Conservation (phyloP, 129 eudicot species). For the Lactuca sativa region DNA sequence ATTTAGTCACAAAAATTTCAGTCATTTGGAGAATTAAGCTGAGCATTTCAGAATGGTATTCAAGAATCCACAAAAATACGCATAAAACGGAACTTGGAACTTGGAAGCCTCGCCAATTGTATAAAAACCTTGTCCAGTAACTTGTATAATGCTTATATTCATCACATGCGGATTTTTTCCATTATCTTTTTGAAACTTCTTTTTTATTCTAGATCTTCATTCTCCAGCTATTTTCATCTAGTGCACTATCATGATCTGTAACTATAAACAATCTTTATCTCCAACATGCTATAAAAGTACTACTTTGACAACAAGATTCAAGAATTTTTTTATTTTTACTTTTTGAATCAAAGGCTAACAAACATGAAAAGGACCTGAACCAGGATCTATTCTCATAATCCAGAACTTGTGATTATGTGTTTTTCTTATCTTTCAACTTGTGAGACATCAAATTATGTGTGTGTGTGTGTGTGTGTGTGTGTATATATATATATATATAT, state of each 20-base stretch:
- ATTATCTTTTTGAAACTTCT: constrained; percentile 10
- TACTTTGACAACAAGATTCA: constrained; percentile 14
- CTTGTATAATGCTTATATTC: constrained; percentile 31
- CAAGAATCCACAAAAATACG: constrained; percentile 27
- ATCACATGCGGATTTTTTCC: constrained; percentile 11
- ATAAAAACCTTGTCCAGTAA: constrained; percentile 25
- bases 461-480: too few relatives aligned
- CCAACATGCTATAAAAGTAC: constrained; percentile 16
- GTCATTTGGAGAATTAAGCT: constrained; percentile 11
- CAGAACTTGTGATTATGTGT: neutral
- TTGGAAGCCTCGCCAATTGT: constrained; percentile 20
- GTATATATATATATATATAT: too few relatives aligned
- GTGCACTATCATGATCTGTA: constrained; percentile 32
- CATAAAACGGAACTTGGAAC: constrained; percentile 11
- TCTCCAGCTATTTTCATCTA: constrained; percentile 23
- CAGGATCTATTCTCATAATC: constrained; percentile 36
- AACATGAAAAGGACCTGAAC: constrained; percentile 15
- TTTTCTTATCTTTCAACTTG: too few relatives aligned
- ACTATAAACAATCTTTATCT: constrained; percentile 30
- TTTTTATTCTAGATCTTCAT: constrained; percentile 14
- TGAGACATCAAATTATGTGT: too few relatives aligned
- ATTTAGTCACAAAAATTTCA: constrained; percentile 23
- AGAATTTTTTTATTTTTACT: neutral
- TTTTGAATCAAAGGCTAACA: constrained; percentile 9
- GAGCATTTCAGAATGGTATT: constrained; percentile 23